These are phyloP conservation scores for Malbranchea zuffiana DNA, from an alignment of 2,329 filamentous ascomycete genomes.

Conservation along the genomic window DNA sequence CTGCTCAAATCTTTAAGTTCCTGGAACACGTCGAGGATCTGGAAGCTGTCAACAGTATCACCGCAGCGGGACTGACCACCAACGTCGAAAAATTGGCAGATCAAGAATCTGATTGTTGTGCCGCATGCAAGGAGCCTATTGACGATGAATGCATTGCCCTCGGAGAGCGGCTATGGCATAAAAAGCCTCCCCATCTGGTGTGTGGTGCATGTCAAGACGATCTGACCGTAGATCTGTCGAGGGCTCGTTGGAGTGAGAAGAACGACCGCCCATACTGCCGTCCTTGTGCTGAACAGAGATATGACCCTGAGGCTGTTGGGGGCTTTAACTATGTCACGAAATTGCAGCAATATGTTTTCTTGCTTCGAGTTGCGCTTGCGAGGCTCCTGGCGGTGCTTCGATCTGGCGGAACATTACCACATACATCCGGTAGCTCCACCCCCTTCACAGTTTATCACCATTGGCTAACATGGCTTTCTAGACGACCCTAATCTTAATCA, in stretches of 20 bases:
- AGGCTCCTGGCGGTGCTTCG: conserved; percentile 78
- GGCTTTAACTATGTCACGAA: conserved; percentile 69
- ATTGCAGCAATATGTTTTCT: conserved; percentile 86
- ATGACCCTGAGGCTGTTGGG: conserved; percentile 45
- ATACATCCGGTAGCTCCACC: conserved; percentile 48
- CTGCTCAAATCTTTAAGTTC: conserved; percentile 70
- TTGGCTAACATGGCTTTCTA: conserved; percentile 18
- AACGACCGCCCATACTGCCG: conserved; percentile 62
- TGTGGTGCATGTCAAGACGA: conserved; percentile 63
- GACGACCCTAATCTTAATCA: conserved; percentile 60
- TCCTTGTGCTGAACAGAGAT: conserved; percentile 46
- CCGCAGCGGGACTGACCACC: conserved; percentile 52
- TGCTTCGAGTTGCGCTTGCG: conserved; percentile 83
- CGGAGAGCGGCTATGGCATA: conserved; percentile 70
- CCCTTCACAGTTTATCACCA: conserved; percentile 2
- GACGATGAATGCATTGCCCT: conserved; percentile 82
- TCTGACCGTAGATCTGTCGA: conserved; percentile 55
- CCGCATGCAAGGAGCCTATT: conserved; percentile 70
- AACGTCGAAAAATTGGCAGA: conserved; percentile 58
- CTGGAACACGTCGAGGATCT: conserved; percentile 73
- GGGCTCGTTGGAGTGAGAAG: conserved; percentile 59
- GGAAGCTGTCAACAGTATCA: conserved; percentile 64
- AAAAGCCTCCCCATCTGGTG: conserved; percentile 55
- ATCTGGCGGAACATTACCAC: conserved; percentile 68
- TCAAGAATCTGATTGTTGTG: conserved; percentile 74